These are phyloP conservation scores for Setaria italica DNA, from an alignment of 202 grass and related monocot genomes.

Conservation along the genomic window DNA sequence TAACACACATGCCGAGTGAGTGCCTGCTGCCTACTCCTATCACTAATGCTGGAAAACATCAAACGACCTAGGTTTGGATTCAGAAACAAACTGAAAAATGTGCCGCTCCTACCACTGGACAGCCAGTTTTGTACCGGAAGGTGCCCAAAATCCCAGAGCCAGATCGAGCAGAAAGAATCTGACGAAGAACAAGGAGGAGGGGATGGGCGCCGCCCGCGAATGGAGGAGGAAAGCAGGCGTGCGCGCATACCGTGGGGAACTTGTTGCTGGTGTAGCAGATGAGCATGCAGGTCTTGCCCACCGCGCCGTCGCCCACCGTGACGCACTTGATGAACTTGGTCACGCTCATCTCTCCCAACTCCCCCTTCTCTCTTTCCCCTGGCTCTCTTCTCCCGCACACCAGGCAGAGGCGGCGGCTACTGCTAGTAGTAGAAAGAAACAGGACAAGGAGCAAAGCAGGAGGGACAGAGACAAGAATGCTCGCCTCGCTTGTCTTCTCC, in stretches of 20 bases:
- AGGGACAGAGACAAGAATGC: neutral
- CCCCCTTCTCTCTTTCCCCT: neutral
- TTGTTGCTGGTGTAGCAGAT: slow-evolving; percentile 99
- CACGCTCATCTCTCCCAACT: slow-evolving; percentile 58
- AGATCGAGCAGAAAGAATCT: neutral
- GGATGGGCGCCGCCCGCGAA: neutral
- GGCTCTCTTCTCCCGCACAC: neutral
- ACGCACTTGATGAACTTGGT: slow-evolving; percentile 98
- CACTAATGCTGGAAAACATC: neutral
- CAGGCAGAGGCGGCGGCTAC: neutral
- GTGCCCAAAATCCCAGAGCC: neutral
- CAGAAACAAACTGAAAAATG: neutral
- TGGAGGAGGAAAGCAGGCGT: neutral
- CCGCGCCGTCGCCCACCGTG: slow-evolving; percentile 88
- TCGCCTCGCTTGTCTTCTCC: slow-evolving; percentile 1
- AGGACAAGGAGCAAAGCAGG: neutral
- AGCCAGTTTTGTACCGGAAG: neutral
- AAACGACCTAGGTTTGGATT: neutral
- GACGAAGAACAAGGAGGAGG: neutral
- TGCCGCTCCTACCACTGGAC: neutral
- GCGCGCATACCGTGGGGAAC: slow-evolving; percentile 77
- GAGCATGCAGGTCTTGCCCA: slow-evolving; percentile 98
- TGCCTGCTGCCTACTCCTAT: too few relatives aligned
- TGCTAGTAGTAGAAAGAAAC: neutral
- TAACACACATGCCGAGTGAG: neutral